A percentile compares a stretch with the other conserved stretches of the same genome.
phyloP scores from a whole-genome alignment of 495 filamentous ascomycete genomes.

The Aspergillus sclerotioniger region DNA sequence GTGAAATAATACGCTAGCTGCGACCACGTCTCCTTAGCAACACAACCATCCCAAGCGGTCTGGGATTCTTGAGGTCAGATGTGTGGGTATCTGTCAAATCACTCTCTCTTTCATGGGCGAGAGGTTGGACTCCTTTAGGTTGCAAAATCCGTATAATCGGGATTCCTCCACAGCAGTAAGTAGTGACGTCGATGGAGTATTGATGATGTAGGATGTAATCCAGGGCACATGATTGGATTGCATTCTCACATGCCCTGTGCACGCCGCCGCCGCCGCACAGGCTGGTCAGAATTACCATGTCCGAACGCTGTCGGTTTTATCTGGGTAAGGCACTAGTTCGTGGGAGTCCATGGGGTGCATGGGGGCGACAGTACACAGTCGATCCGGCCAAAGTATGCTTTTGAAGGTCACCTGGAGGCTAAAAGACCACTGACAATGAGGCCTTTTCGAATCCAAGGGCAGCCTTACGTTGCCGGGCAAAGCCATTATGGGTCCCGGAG shows the following conservation, averaged over 20 bases:
- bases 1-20: slow-evolving; percentile 20
- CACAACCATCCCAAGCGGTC: slow-evolving; percentile 2
- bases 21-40: slow-evolving; percentile 4
- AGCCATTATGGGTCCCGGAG: slow-evolving; percentile 12
- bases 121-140: background rate
- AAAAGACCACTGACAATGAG: slow-evolving; percentile 17
- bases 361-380: background rate
- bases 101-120: background rate
- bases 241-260: slow-evolving; percentile 20
- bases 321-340: background rate
- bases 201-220: slow-evolving; percentile 24
- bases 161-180: background rate
- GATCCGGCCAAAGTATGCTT: background rate
- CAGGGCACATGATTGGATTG: slow-evolving; percentile 11
- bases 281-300: slow-evolving; percentile 13
- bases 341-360: slow-evolving; percentile 1
- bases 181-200: slow-evolving; percentile 3
- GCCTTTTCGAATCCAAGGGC: slow-evolving; percentile 13
- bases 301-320: background rate
- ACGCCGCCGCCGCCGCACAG: background rate
- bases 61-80: background rate
- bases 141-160: background rate
- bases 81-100: background rate
- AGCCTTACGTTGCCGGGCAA: slow-evolving; percentile 8
- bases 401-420: slow-evolving; percentile 1